phyloP scores from a whole-genome alignment of 176 grass and related monocot species.

The Musa beccarii region DNA sequence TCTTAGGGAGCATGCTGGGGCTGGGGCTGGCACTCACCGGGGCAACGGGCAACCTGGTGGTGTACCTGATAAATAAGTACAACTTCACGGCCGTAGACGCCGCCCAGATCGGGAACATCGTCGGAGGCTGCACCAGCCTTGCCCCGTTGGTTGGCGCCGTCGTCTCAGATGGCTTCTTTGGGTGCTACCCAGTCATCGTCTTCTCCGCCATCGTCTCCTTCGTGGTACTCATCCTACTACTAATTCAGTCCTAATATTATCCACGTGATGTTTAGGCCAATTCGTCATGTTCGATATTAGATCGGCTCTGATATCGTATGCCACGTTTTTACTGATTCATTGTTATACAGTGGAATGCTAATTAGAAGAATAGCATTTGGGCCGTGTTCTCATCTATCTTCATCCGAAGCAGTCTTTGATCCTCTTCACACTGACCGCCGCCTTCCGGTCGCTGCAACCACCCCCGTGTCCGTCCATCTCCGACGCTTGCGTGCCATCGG shows the following conservation, averaged over 20 bases:
- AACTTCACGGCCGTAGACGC: slow-evolving; percentile 66
- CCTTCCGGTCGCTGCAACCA: slow-evolving; percentile 25
- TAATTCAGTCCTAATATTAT: not conserved
- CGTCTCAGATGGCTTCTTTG: slow-evolving; percentile 66
- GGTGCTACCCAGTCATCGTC: slow-evolving; percentile 50
- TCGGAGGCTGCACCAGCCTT: slow-evolving; percentile 40
- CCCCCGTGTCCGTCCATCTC: slow-evolving; percentile 14
- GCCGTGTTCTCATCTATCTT: no score
- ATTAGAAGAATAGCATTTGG: no score
- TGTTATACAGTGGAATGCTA: no score
- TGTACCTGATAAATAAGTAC: slow-evolving; percentile 59
- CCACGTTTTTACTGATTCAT: no score
- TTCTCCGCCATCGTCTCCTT: slow-evolving; percentile 30
- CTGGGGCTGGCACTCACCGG: slow-evolving; percentile 24
- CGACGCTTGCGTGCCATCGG: slow-evolving; percentile 17
- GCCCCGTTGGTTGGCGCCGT: slow-evolving; percentile 53
- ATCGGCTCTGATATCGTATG: no score
- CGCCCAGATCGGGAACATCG: slow-evolving; percentile 55
- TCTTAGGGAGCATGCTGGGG: slow-evolving; percentile 35
- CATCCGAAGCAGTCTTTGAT: slow-evolving; percentile 34
- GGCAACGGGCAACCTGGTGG: slow-evolving; percentile 34
- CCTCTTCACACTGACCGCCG: slow-evolving; percentile 53
- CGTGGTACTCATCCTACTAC: slow-evolving; percentile 10
- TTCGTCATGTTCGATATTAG: no score
- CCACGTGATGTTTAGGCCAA: not conserved